phyloP scores from a whole-genome alignment of 495 filamentous ascomycete genomes.

The Daldinia childiae region DNA sequence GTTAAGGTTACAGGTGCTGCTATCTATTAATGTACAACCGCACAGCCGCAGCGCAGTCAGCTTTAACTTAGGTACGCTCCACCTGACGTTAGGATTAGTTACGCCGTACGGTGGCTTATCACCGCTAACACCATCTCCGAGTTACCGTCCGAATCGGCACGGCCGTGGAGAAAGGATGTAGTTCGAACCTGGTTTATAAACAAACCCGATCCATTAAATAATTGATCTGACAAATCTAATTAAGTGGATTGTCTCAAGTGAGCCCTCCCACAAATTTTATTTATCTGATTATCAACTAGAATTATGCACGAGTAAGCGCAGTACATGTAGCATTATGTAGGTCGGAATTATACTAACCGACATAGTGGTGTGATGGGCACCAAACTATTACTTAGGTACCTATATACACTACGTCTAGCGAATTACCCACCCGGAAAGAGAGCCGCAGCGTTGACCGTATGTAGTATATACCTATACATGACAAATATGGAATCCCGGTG shows the following conservation, averaged over 20 bases:
- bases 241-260: not conserved
- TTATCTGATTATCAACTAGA: constrained; percentile 10
- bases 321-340: not conserved
- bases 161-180: not conserved
- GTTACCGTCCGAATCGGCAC: not conserved
- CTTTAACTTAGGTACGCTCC: not conserved
- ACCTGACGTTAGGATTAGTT: not conserved
- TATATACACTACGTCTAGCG: no score
- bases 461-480: not conserved
- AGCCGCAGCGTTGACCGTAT: not conserved
- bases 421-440: not conserved
- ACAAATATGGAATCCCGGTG: not conserved
- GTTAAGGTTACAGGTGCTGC: not conserved
- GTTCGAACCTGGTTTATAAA: not conserved
- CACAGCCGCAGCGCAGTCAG: no score
- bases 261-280: not conserved
- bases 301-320: constrained; percentile 6
- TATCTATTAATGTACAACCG: not conserved
- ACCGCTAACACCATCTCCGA: constrained; percentile 6
- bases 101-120: not conserved
- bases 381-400: constrained; percentile 1
- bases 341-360: not conserved
- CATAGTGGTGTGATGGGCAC: not conserved
- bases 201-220: not conserved
- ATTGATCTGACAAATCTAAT: not conserved